Conservation (phyloP, 768 basidiomycete species). For the Gymnopilus dilepis region DNA sequence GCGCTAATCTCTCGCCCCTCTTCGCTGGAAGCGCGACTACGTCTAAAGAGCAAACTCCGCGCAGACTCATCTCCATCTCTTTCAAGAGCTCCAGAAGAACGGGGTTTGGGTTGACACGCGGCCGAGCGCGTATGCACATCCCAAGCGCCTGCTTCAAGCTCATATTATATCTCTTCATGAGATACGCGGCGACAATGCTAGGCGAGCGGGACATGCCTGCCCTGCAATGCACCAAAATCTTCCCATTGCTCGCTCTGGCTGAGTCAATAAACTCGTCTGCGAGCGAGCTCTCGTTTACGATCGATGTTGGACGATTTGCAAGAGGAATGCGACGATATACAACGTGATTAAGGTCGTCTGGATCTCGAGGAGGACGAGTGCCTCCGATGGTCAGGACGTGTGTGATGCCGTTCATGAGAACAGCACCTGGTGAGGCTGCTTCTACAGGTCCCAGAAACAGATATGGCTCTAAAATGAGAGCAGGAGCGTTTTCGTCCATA, state of each 20-base stretch:
- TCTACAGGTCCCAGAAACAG: neutral
- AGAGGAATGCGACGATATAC: neutral
- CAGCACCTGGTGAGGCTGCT: neutral
- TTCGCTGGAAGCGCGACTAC: neutral
- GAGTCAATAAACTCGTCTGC: neutral
- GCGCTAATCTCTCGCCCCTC: neutral
- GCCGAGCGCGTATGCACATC: neutral
- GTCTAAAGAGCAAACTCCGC: neutral
- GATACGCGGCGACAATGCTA: neutral
- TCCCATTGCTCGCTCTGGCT: neutral
- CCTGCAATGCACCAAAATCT: neutral
- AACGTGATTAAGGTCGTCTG: neutral
- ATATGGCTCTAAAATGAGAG: neutral
- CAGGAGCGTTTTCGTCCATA: neutral
- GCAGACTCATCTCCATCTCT: neutral
- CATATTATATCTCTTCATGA: neutral
- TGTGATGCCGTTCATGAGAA: neutral
- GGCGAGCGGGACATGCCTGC: neutral
- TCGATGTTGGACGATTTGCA: neutral
- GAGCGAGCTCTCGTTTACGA: neutral
- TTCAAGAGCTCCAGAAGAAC: neutral
- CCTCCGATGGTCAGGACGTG: slow-evolving; percentile 1
- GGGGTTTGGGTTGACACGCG: neutral
- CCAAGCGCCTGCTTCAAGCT: neutral
- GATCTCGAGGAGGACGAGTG: neutral